Evolutionary conservation across 495 filamentous ascomycete genomes (phyloP).

Genomic region (Aspergillus ellipticus): DNA sequence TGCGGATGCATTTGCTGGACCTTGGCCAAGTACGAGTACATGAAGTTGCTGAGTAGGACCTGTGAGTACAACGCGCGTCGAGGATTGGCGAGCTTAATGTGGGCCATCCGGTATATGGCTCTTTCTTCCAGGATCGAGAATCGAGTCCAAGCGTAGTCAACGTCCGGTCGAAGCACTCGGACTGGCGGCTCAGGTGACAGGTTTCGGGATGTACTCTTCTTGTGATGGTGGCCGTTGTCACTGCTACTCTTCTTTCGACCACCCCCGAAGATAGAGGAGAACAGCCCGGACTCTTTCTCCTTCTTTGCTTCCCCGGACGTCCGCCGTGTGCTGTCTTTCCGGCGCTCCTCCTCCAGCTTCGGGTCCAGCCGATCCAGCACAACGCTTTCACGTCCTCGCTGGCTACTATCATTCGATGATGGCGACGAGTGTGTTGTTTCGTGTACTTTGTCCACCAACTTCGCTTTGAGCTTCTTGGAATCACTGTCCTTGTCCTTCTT

Average conservation of each 20-base stretch:
- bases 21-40: constrained; percentile 99
- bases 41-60: constrained; percentile 97
- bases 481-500: constrained; percentile 55
- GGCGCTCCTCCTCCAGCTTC: constrained; percentile 76
- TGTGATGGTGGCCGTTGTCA: constrained; percentile 51
- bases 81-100: constrained; percentile 97
- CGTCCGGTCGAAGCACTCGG: constrained; percentile 69
- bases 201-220: constrained; percentile 71
- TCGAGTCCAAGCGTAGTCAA: constrained; percentile 93
- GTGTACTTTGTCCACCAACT: constrained; percentile 52
- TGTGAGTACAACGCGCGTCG: constrained; percentile 89
- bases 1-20: constrained; percentile 98
- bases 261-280: constrained; percentile 87
- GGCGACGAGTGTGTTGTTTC: constrained; percentile 78
- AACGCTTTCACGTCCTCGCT: constrained; percentile 76
- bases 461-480: constrained; percentile 58
- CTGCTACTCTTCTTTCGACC: constrained; percentile 69
- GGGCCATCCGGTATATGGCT: constrained; percentile 97
- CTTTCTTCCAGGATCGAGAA: constrained; percentile 95
- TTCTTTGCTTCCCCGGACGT: constrained; percentile 74
- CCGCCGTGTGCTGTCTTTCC: constrained; percentile 74
- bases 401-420: constrained; percentile 65
- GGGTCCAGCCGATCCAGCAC: constrained; percentile 74
- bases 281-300: constrained; percentile 76
- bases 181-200: constrained; percentile 77